Conservation (phyloP, 192 early-diverging fungal species). For the Mortierella hygrophila region DNA sequence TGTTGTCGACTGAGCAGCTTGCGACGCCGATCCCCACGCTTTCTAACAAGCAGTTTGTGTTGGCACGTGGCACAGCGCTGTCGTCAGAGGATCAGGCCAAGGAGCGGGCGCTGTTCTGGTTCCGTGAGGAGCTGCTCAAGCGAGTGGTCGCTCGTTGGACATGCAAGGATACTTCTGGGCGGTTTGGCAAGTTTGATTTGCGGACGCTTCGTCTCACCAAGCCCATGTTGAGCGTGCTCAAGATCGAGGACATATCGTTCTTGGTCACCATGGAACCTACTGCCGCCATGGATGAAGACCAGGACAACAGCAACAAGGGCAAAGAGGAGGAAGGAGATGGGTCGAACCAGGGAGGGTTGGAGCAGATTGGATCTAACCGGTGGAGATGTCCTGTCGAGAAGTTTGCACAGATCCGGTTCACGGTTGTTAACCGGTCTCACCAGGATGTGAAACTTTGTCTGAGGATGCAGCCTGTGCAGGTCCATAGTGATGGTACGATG, state of each 20-base stretch:
- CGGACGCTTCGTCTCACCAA: constrained; percentile 65
- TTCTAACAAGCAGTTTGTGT: constrained; percentile 84
- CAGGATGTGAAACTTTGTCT: constrained; percentile 65
- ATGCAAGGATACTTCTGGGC: constrained; percentile 60
- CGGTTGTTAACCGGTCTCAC: constrained; percentile 66
- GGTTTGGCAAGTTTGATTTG: constrained; percentile 69
- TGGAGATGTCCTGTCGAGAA: constrained; percentile 62
- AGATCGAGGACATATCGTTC: constrained; percentile 73
- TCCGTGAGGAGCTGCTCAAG: constrained; percentile 73
- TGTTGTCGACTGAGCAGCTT: constrained; percentile 61
- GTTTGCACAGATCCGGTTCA: constrained; percentile 60
- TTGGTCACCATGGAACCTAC: constrained; percentile 57
- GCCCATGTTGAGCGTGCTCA: constrained; percentile 69
- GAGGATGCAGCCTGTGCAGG: constrained; percentile 68
- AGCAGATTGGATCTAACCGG: constrained; percentile 56
- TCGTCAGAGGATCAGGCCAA: constrained; percentile 67
- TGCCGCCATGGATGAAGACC: constrained; percentile 7
- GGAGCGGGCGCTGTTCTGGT: constrained; percentile 80
- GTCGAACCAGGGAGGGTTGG: constrained; percentile 21
- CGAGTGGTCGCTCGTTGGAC: constrained; percentile 62
- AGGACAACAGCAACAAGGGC: not conserved
- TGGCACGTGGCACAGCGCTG: constrained; percentile 65
- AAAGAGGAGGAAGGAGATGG: not conserved
- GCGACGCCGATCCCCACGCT: constrained; percentile 75
- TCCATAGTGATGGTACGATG: constrained; percentile 64